Percentiles rank a stretch among this genome's conserved stretches.
Evolutionary conservation across 2,329 filamentous ascomycete genomes (phyloP).

Genomic region (Calonectria henricotiae): DNA sequence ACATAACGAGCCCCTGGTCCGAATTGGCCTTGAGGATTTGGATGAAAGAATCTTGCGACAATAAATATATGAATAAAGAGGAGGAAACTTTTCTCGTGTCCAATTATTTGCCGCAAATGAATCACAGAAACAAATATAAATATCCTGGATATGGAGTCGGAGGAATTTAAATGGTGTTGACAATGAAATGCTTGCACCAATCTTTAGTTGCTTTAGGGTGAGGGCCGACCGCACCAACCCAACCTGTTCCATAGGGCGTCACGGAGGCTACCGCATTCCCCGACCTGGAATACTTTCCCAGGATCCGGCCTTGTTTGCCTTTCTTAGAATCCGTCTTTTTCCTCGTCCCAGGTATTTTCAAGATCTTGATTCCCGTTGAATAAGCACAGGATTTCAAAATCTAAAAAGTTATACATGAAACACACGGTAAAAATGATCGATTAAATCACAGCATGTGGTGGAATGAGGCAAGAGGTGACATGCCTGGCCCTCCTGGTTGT

Average conservation of each 20-base stretch:
- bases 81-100: neutral
- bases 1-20: neutral
- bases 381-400: neutral
- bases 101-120: neutral
- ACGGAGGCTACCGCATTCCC: conserved; percentile 49
- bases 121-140: neutral
- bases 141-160: neutral
- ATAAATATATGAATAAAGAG: neutral
- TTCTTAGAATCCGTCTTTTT: neutral
- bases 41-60: too few relatives aligned
- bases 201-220: conserved; percentile 49
- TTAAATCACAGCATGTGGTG: neutral
- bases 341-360: conserved; percentile 38
- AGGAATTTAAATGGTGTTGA: neutral
- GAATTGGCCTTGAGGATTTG: neutral
- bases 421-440: neutral
- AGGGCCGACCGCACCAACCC: conserved; percentile 49
- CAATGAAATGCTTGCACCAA: conserved; percentile 47
- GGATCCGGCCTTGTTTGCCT: conserved; percentile 28
- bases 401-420: neutral
- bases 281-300: conserved; percentile 48
- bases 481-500: conserved; percentile 44
- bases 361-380: conserved; percentile 37
- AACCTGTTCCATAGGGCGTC: conserved; percentile 46
- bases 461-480: neutral